Evolutionary conservation across 225 moss, liverwort and hornwort genomes (phyloP).

Genomic region (Sphagnum contortum): DNA sequence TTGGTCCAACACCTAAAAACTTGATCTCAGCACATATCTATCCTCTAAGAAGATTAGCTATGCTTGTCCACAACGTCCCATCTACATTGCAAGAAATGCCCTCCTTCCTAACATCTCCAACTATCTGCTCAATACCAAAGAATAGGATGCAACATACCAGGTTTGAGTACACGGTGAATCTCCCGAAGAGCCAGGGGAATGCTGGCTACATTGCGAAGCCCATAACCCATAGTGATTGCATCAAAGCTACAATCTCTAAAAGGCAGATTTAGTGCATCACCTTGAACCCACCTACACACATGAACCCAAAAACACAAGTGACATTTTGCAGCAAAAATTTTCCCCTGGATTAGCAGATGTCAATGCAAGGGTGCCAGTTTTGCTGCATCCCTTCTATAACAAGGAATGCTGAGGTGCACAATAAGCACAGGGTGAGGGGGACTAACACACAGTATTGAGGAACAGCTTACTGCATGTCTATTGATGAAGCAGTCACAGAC

Average conservation of each 20-base stretch:
- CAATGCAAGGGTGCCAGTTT: too few species aligned
- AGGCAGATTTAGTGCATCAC: conserved; percentile 77
- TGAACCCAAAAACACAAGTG: neutral
- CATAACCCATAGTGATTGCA: conserved; percentile 94
- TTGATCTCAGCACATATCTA: neutral
- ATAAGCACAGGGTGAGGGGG: too few species aligned
- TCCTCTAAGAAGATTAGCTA: neutral
- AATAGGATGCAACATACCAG: conserved; percentile 13
- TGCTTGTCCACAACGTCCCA: too few species aligned
- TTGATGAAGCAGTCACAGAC: conserved; percentile 6
- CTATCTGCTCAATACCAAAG: too few species aligned
- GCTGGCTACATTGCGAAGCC: conserved; percentile 79
- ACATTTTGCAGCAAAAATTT: too few species aligned
- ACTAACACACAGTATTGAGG: too few species aligned
- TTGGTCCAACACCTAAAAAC: neutral
- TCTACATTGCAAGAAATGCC: neutral
- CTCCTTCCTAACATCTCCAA: neutral
- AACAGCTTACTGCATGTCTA: too few species aligned
- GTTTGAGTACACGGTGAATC: conserved; percentile 60
- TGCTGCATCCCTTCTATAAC: too few species aligned
- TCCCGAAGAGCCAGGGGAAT: conserved; percentile 58
- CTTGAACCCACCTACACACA: conserved; percentile 57
- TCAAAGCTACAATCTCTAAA: conserved; percentile 51
- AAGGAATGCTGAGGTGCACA: too few species aligned
- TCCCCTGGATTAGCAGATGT: too few species aligned